Evolutionary conservation across 2,329 filamentous ascomycete species (phyloP).

Genomic region (Tolypocladium ophioglossoides): DNA sequence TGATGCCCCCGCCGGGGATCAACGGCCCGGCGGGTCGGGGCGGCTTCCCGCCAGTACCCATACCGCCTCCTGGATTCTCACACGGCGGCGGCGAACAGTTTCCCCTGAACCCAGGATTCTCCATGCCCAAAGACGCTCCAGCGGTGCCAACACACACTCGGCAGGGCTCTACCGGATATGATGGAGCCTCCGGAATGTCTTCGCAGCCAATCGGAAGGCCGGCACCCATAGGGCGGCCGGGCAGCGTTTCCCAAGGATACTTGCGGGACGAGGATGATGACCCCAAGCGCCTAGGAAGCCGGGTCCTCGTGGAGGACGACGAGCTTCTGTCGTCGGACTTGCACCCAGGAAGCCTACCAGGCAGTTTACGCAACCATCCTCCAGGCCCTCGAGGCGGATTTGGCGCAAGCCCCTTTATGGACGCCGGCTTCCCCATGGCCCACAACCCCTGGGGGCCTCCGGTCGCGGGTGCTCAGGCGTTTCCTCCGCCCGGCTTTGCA

Average conservation of each 20-base stretch:
- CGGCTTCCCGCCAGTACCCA: conserved; percentile 28
- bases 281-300: conserved; percentile 77
- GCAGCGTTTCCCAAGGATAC: conserved; percentile 53
- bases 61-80: conserved; percentile 27
- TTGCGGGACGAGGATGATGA: conserved; percentile 51
- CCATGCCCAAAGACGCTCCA: conserved; percentile 19
- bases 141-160: conserved; percentile 53
- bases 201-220: conserved; percentile 72
- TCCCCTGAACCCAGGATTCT: conserved; percentile 17
- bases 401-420: conserved; percentile 29
- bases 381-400: conserved; percentile 37
- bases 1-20: conserved; percentile 42
- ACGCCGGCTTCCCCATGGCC: conserved; percentile 25
- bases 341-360: conserved; percentile 5
- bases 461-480: conserved; percentile 21
- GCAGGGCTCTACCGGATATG: conserved; percentile 62
- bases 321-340: conserved; percentile 34
- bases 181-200: conserved; percentile 39
- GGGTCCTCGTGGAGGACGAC: conserved; percentile 73
- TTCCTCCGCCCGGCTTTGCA: conserved; percentile 36
- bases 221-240: conserved; percentile 78
- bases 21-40: conserved; percentile 28
- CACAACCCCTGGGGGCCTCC: conserved; percentile 32
- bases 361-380: conserved; percentile 35
- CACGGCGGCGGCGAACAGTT: conserved; percentile 20